Conservation (phyloP, 208 protist genomes). For the Trichomonas tenax region DNA sequence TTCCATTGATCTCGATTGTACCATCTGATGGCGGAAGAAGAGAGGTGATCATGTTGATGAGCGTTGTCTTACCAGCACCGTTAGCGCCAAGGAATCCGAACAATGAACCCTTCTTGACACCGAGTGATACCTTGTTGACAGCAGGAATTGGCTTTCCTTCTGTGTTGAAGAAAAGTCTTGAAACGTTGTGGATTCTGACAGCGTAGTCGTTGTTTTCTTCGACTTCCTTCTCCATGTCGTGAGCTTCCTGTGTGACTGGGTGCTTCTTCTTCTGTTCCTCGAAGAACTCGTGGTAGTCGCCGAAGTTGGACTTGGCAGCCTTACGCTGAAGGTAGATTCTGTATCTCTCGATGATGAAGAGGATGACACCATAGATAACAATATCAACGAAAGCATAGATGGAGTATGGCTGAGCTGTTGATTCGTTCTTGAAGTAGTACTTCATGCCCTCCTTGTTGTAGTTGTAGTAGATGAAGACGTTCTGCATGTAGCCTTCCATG, state of each 20-base stretch:
- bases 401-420: background rate
- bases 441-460: background rate
- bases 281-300: background rate
- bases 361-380: background rate
- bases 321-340: background rate
- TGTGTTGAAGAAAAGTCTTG: background rate
- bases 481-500: background rate
- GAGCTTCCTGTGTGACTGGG: background rate
- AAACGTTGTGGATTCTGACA: background rate
- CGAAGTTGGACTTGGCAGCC: background rate
- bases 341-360: background rate
- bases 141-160: background rate
- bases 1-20: slow-evolving; percentile 1
- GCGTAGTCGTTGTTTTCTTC: background rate
- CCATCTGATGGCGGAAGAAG: slow-evolving; percentile 22
- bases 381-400: background rate
- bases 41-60: slow-evolving; percentile 21
- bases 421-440: background rate
- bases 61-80: slow-evolving; percentile 32
- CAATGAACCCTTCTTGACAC: background rate
- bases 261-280: background rate
- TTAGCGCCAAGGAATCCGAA: slow-evolving; percentile 26
- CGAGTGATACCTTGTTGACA: background rate
- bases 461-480: background rate
- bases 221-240: background rate